These are phyloP conservation scores for Vitis hybrid DNA, from an alignment of 177 flowering plant species.

Conservation along the genomic window DNA sequence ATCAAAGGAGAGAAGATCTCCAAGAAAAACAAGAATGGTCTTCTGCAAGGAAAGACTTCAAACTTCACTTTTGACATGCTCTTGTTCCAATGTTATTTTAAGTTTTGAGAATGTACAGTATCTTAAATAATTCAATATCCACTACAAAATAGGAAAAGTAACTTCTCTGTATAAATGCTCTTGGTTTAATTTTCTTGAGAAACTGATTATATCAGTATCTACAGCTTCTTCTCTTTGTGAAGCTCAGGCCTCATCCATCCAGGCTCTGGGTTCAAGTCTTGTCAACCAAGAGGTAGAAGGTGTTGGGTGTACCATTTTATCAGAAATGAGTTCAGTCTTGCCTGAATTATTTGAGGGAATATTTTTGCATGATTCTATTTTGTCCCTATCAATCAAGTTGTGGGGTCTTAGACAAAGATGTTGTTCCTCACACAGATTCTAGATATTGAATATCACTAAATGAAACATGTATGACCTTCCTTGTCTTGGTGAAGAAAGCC, in stretches of 20 bases:
- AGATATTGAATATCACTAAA: constrained; percentile 13
- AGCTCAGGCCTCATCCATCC: constrained; percentile 1
- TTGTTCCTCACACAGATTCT: constrained; percentile 7
- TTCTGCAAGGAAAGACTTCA: no score
- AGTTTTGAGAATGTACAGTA: background rate
- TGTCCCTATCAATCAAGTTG: constrained; percentile 24
- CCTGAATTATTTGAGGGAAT: constrained; percentile 26
- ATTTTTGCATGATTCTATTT: constrained; percentile 23
- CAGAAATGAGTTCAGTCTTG: constrained; percentile 7
- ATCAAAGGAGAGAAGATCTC: no score
- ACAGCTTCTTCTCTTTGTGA: background rate
- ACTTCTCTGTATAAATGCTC: background rate
- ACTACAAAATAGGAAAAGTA: background rate
- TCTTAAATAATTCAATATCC: background rate
- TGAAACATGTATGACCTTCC: constrained; percentile 5
- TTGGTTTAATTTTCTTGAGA: constrained; percentile 1
- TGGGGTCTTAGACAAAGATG: constrained; percentile 21
- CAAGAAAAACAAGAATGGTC: no score
- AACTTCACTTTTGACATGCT: no score
- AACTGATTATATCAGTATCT: background rate
- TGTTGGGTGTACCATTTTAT: constrained; percentile 1
- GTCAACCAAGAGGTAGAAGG: constrained; percentile 4
- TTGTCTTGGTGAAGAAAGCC: constrained; percentile 13
- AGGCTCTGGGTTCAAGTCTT: constrained; percentile 5
- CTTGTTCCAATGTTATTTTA: background rate